These are phyloP conservation scores for Kwoniella shandongensis DNA, from an alignment of 768 basidiomycete species.

Conservation along the genomic window DNA sequence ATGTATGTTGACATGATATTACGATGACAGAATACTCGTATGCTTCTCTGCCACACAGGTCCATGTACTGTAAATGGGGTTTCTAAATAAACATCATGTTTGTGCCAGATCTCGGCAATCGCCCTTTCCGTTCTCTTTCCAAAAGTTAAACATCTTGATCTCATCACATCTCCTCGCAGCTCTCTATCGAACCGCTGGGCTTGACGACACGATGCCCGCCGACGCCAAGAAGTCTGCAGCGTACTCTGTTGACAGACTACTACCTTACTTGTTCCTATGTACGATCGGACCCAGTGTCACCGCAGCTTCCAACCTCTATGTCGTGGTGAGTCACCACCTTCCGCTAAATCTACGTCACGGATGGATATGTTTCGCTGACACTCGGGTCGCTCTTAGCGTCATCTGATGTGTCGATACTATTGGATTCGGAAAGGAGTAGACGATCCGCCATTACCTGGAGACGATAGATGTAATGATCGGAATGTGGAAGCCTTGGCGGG, in stretches of 20 bases:
- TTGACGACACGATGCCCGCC: not conserved
- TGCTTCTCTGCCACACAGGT: too few species aligned
- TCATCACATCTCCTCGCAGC: too few species aligned
- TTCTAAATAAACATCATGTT: too few species aligned
- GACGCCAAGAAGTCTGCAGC: not conserved
- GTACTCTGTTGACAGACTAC: conserved; percentile 25
- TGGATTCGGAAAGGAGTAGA: conserved; percentile 8
- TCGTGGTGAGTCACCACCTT: conserved; percentile 33
- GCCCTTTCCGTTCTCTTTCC: too few species aligned
- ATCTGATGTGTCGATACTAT: conserved; percentile 39
- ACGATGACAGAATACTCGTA: too few species aligned
- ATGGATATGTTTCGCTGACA: not conserved
- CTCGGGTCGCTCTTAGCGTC: conserved; percentile 20
- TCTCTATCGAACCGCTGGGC: too few species aligned
- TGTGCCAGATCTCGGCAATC: too few species aligned
- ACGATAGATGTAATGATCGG: conserved; percentile 31
- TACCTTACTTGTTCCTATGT: conserved; percentile 42
- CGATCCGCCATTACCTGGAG: conserved; percentile 20
- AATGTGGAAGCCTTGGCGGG: conserved; percentile 40
- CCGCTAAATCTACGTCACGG: not conserved
- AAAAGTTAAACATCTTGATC: too few species aligned
- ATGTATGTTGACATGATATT: too few species aligned
- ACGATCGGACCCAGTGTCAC: conserved; percentile 46
- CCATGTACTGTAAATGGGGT: too few species aligned
- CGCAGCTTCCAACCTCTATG: conserved; percentile 41